Conservation (phyloP, 192 early-diverging fungal species). For the Backusella westeae region DNA sequence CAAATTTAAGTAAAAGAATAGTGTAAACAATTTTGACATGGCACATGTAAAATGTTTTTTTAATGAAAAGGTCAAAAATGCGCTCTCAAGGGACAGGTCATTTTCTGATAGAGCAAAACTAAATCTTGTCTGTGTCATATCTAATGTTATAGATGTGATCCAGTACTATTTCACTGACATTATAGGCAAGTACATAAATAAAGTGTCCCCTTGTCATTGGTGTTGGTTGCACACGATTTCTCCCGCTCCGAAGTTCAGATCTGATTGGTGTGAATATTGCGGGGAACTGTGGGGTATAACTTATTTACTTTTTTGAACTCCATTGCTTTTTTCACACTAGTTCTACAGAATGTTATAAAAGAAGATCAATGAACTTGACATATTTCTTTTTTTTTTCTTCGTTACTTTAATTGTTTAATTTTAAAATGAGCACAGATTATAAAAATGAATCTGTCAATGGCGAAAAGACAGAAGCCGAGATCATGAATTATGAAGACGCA, state of each 20-base stretch:
- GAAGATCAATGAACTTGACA: neutral
- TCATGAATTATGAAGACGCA: neutral
- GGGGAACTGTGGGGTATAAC: constrained; percentile 11
- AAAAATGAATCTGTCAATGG: neutral
- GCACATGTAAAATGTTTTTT: neutral
- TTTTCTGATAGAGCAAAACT: neutral
- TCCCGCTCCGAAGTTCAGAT: neutral
- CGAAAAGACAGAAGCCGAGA: neutral
- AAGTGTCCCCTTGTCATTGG: neutral
- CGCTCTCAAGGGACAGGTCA: neutral
- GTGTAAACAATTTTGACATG: neutral
- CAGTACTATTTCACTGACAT: neutral
- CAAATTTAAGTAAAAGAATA: neutral
- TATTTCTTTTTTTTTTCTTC: neutral
- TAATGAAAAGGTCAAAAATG: neutral
- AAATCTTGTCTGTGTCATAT: neutral
- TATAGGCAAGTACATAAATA: neutral
- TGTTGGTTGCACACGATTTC: neutral
- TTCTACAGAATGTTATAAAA: neutral
- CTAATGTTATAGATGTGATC: neutral
- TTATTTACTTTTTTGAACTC: neutral
- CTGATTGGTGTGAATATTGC: constrained; percentile 2
- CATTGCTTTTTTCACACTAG: neutral
- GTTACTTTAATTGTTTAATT: neutral
- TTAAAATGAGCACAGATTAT: neutral